Evolutionary conservation across 371 early-diverging fungal species (phyloP).

Genomic region (Haplosporangium sp.): DNA sequence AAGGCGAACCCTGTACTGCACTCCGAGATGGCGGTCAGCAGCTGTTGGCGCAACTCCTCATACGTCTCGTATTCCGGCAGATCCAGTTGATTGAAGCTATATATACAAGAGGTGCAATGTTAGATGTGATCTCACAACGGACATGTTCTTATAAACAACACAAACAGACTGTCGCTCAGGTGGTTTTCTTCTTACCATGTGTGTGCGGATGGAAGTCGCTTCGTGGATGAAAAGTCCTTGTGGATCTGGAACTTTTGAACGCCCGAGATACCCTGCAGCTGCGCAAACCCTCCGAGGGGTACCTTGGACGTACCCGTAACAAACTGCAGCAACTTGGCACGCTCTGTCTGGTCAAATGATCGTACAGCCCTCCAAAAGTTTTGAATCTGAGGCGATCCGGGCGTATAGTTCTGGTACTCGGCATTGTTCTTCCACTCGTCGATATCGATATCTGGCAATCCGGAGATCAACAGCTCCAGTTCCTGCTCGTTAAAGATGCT

Average conservation of each 20-base stretch:
- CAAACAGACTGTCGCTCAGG: background rate
- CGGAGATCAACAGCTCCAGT: slow-evolving; percentile 97
- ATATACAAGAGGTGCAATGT: slow-evolving; percentile 19
- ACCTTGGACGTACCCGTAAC: slow-evolving; percentile 99
- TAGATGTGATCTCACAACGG: background rate
- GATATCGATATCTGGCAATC: slow-evolving; percentile 97
- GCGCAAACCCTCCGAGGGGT: slow-evolving; percentile 96
- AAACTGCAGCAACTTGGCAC: slow-evolving; percentile 98
- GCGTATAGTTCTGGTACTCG: slow-evolving; percentile 92
- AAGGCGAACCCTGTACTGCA: slow-evolving; percentile 98
- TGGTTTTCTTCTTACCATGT: slow-evolving; percentile 84
- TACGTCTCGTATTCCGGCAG: slow-evolving; percentile 95
- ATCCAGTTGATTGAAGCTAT: slow-evolving; percentile 98
- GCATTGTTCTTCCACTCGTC: slow-evolving; percentile 99
- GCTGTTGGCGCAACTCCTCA: slow-evolving; percentile 86
- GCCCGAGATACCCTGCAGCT: slow-evolving; percentile 94
- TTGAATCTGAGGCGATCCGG: slow-evolving; percentile 90
- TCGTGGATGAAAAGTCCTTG: slow-evolving; percentile 89
- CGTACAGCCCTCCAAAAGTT: slow-evolving; percentile 99
- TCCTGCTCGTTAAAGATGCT: slow-evolving; percentile 99
- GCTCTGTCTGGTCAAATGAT: slow-evolving; percentile 96
- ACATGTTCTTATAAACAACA: background rate
- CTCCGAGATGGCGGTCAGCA: slow-evolving; percentile 94
- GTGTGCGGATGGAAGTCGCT: slow-evolving; percentile 96
- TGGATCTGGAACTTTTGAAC: slow-evolving; percentile 99